Evolutionary conservation across 441 rosid species (phyloP), one percentile per base, ranked within the genome.

Genomic region (Gossypium davidsonii): DNA sequence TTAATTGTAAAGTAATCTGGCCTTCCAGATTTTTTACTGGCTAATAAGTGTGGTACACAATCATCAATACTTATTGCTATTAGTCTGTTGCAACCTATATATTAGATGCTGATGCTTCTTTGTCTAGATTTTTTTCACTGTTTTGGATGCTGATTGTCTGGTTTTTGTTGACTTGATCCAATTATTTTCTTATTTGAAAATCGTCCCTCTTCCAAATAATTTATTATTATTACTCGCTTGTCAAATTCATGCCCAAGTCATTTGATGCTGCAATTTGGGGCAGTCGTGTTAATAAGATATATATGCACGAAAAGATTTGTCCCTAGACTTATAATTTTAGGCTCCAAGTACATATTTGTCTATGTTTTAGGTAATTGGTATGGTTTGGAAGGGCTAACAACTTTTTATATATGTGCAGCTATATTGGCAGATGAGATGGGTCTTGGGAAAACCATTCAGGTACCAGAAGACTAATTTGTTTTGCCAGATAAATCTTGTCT

Each of bases 371-470:
- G 72, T 64, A 2, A 34, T 63, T 42, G 57, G 2, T 70, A 14
- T 66, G 46, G 25, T 25, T 53, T 49, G 56, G 25, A 42, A 67
- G 66, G 64, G 44, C 37, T 59, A 6, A 26, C 75, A 70, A 74
- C 77, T 73, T 56, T 59, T 60, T 84, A 74, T 82, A 34, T 68
- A 9, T 73, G 18, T 90, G 90, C 87, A 93, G 99, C 99, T 79
- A 89, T 93, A 86, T 83, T 93, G 83, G 98, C 97, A 5, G 98
- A 93, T 80, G 98, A 95, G 87, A 93, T 90, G 99, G 97, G 99
- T 77, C 96, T 95, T 52, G 97, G 99, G 74, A 93, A 93, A 87
- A 95, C 99, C 69, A 87, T 95, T 80, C 98, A 95, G 99, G 99
- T 95, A 81, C 28, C 25, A 73, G 57, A 55, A 42, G 39, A 52